Evolutionary conservation across 2,329 filamentous ascomycete genomes (phyloP), one percentile per base, ranked within the genome.

Genomic region (Nannizziopsis arthrosporioides): DNA sequence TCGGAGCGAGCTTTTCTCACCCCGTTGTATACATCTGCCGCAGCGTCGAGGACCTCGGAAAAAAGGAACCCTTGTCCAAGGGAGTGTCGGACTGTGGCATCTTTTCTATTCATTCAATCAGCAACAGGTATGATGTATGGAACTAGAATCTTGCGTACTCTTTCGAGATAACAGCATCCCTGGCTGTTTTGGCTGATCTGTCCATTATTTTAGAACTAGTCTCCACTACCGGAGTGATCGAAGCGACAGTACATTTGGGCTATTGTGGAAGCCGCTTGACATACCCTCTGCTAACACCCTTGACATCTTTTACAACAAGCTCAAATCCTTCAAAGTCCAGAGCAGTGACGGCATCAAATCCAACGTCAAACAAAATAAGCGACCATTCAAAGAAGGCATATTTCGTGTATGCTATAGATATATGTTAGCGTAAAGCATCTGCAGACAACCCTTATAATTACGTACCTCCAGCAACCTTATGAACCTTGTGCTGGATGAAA

Each of bases 301-400:
- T 90, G 56, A 89, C 77, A 71, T 96, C 90, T 72, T 80, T 86
- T 55, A 98, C 75, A 57, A 88, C 76, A 60, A 98, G 72, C 66
- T 96, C 90, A 62, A 96, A 85, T 47, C 82, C 80, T 54, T 81
- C 76, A 71, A 96, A 98, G 71, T 98, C 92, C 59, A 94, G 72
- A 49, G 86, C 83, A 9, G 92, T 96, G 51, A 96, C 84, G 45
- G 92, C 87, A 70, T 98, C 92, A 69, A 98, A 98, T 27, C 78
- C 90, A 50, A 98, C 88, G 66, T 98, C 92, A 64, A 94, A 86
- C 56, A 98, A 73, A 61, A 98, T 88, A 53, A 98, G 74, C 17
- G 88, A 74, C 92, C 92, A 98, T 68, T 98, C 92, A 67, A 96
- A 95, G 69, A 98, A 95, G 54, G 92, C 84, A 67, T 98, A 98